Percentiles rank a stretch among this genome's conserved stretches.
Evolutionary conservation across 129 eudicot species (phyloP).

Genomic region (Ambrosia trifida): DNA sequence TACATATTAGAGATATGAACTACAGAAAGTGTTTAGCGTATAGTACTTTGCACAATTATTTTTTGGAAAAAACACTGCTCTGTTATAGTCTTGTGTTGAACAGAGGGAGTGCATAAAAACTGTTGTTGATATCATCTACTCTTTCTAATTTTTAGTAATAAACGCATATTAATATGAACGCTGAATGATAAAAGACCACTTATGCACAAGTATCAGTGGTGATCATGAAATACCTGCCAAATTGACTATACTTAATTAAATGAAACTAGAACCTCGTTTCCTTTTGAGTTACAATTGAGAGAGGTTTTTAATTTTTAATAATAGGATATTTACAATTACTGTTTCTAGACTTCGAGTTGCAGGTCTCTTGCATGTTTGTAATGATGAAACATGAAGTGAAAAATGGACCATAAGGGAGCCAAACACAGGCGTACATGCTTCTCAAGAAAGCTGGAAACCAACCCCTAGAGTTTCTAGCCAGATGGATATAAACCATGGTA

Average conservation of each 20-base stretch:
- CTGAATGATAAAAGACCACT: neutral
- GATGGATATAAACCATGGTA: neutral
- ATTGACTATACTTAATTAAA: neutral
- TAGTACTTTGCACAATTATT: neutral
- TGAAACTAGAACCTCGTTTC: neutral
- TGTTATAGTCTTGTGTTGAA: neutral
- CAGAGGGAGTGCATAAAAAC: conserved; percentile 1
- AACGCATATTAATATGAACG: neutral
- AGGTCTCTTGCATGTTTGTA: conserved; percentile 1
- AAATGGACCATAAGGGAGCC: neutral
- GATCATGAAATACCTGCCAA: neutral
- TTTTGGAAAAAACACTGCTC: neutral
- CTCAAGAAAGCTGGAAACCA: neutral
- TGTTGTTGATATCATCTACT: neutral
- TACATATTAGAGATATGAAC: neutral
- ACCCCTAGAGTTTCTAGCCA: neutral
- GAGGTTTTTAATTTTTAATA: neutral
- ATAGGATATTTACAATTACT: neutral
- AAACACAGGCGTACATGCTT: neutral
- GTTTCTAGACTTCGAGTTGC: neutral
- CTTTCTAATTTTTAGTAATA: conserved; percentile 1
- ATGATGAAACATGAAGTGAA: neutral
- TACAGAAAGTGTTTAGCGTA: neutral
- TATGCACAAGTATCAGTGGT: neutral
- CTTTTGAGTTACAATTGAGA: conserved; percentile 2